A percentile compares a stretch with the other conserved stretches of the same genome.
These are phyloP conservation scores for Colletotrichum noveboracense DNA, from an alignment of 2,329 filamentous ascomycete genomes.

Conservation along the genomic window DNA sequence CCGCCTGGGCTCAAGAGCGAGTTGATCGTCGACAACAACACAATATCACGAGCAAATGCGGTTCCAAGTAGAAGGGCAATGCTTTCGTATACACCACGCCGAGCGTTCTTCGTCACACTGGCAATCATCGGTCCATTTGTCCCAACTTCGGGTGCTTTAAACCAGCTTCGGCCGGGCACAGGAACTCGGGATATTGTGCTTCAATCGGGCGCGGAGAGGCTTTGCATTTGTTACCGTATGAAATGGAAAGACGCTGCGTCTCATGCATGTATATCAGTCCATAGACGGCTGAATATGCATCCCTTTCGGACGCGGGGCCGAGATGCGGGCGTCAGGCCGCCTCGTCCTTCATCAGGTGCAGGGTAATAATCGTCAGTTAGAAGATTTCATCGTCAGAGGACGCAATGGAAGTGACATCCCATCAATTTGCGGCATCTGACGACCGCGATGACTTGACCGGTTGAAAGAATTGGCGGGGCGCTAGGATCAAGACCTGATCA, in stretches of 20 bases:
- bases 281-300: neutral
- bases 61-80: neutral
- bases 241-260: fast-evolving
- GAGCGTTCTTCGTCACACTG: neutral
- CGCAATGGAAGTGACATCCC: neutral
- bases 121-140: neutral
- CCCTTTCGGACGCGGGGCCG: neutral
- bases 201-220: neutral
- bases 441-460: neutral
- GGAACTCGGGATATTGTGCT: fast-evolving
- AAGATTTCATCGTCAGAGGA: neutral
- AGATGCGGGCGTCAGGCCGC: neutral
- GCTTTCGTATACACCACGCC: neutral
- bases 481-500: neutral
- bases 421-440: neutral
- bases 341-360: neutral
- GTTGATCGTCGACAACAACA: too few relatives aligned
- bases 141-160: neutral
- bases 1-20: too few relatives aligned
- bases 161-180: neutral
- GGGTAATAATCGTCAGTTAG: neutral
- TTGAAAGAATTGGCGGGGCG: neutral
- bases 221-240: neutral
- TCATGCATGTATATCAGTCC: neutral
- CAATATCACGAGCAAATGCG: neutral